phyloP scores from a whole-genome alignment of 352 stramenopile species.

The Elongisporangium undulatum region DNA sequence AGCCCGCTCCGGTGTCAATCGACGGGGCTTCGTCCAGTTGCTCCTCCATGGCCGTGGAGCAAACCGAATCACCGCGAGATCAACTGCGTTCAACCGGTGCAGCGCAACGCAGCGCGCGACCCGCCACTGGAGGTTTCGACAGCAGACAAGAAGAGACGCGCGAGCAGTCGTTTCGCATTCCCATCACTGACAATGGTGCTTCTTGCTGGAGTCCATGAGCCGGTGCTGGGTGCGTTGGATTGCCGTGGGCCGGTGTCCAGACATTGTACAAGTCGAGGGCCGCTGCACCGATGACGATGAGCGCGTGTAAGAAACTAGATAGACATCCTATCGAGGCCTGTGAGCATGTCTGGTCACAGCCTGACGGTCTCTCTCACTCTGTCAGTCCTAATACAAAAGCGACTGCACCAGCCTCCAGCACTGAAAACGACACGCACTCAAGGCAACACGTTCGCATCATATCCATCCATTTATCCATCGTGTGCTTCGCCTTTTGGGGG shows the following conservation, averaged over 20 bases:
- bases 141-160: not conserved
- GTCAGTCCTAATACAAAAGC: no score
- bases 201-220: no score
- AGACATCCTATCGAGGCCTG: no score
- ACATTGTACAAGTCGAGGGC: no score
- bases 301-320: no score
- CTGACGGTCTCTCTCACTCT: no score
- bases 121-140: not conserved
- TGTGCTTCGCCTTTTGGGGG: not conserved
- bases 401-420: no score
- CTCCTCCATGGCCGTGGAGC: not conserved
- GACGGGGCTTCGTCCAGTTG: not conserved
- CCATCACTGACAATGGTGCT: not conserved
- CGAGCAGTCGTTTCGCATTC: not conserved
- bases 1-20: not conserved
- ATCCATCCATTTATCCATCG: not conserved
- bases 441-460: not conserved
- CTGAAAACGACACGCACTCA: not conserved
- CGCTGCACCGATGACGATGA: no score
- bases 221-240: no score
- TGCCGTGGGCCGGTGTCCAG: no score
- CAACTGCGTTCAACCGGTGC: not conserved
- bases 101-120: not conserved
- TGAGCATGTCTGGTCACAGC: no score
- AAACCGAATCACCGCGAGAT: not conserved